A percentile compares a stretch with the other conserved stretches of the same genome.
Evolutionary conservation across 257 asterid genomes (phyloP).

Genomic region (Solanum tacnaense): DNA sequence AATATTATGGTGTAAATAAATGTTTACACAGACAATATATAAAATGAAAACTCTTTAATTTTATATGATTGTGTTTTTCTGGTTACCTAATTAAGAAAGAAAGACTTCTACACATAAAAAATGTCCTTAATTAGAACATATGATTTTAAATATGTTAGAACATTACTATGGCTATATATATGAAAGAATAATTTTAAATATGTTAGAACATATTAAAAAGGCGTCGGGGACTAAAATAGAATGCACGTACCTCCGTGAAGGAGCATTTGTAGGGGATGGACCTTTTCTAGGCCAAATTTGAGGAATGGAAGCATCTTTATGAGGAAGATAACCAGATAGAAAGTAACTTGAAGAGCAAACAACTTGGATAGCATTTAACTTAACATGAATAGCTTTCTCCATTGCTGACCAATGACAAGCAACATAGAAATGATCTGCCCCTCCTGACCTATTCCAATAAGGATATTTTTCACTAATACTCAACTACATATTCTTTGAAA

Average conservation of each 20-base stretch:
- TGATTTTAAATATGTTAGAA: background rate
- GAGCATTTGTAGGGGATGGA: slow-evolving; percentile 17
- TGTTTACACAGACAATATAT: background rate
- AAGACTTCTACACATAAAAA: background rate
- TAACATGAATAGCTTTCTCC: slow-evolving; percentile 55
- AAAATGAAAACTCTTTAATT: background rate
- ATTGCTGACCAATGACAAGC: slow-evolving; percentile 82
- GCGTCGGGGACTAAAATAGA: background rate
- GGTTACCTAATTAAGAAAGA: background rate
- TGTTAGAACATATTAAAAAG: background rate
- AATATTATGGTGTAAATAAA: background rate
- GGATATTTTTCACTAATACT: slow-evolving; percentile 44
- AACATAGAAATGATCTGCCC: slow-evolving; percentile 88
- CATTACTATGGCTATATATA: background rate
- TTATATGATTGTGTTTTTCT: background rate
- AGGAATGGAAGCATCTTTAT: slow-evolving; percentile 79
- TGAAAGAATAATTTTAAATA: background rate
- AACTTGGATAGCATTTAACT: slow-evolving; percentile 62
- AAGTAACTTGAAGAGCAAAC: slow-evolving; percentile 91
- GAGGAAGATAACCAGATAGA: slow-evolving; percentile 58
- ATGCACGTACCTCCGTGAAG: slow-evolving; percentile 48
- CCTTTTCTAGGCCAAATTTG: slow-evolving; percentile 89
- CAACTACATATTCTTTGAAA: slow-evolving; percentile 24
- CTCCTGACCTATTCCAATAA: slow-evolving; percentile 70
- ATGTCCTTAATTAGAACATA: background rate